Evolutionary conservation across 1,139 yeast species (phyloP), one percentile per base, ranked within the genome.

Genomic region (Saccharomycopsis hybrid): DNA sequence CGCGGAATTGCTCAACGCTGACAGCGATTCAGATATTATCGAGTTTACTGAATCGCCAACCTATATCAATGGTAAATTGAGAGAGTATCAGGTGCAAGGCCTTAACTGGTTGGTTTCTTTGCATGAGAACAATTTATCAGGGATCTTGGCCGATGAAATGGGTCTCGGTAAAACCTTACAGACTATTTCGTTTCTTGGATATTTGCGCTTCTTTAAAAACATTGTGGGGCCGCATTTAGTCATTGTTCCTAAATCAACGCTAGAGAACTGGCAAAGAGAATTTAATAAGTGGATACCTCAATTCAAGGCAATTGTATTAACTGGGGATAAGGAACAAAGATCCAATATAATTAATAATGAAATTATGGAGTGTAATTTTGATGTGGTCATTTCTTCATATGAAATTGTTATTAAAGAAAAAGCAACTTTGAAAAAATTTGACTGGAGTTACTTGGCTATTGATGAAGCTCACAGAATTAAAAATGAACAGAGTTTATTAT

Each of bases 71-170:
- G 94, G 94, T 18, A 65, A 65, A 49, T 64, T 85, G 54, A 74
- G 94, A 60, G 83, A 85, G n/a, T 85, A 90, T 65, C 97, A 90
- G 67, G 77, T 90, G 53, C 96, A 86, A 64, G 97, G 97, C 50
- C 74, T 90, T 57, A 90, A 90, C 68, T 90, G 97, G 97, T 70
- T 90, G 60, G 80, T 89, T 27, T 78, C 89, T 1, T 69, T 90
- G 51, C 83, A 85, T 62, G 94, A 86, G 58, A 88, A 90, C 67
- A 81, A 84, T 60, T 74, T 90, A 50, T 82, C 94, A 1, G 97
- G 97, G 45, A 90, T 92, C 46, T 73, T 92, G 53, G 98, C 98
- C 7, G 98, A 92, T 67, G 98, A 92, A 66, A 92, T 92, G 98
- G 98, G 98, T 1, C 74, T 92, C 52, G 98, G 98, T 54, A 92